Conservation (phyloP, 1,284 basidiomycete species). For the Dichomitus squalens region DNA sequence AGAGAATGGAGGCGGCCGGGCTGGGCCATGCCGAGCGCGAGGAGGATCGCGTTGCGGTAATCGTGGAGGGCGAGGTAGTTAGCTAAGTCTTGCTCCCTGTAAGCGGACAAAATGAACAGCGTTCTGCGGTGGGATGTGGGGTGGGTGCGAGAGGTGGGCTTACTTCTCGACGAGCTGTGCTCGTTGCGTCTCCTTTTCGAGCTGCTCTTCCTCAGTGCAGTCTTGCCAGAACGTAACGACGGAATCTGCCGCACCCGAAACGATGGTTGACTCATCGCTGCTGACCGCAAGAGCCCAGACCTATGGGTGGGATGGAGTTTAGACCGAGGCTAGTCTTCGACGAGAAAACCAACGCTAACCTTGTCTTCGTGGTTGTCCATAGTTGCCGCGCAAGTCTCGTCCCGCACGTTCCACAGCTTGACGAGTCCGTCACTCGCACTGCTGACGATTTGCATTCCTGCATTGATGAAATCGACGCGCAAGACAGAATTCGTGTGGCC, state of each 20-base stretch:
- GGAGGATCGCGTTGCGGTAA: constrained; percentile 88
- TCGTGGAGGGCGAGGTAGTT: constrained; percentile 90
- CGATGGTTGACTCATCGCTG: constrained; percentile 75
- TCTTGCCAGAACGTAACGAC: constrained; percentile 95
- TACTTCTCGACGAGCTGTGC: constrained; percentile 79
- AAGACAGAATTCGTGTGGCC: constrained; percentile 98
- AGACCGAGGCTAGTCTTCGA: background rate
- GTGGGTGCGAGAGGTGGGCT: constrained; percentile 36
- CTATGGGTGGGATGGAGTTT: constrained; percentile 40
- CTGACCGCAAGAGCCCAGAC: constrained; percentile 92
- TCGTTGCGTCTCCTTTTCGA: constrained; percentile 72
- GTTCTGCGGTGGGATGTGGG: constrained; percentile 4
- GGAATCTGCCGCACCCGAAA: constrained; percentile 95
- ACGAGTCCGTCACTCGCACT: constrained; percentile 93
- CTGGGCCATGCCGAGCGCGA: constrained; percentile 92
- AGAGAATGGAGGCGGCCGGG: constrained; percentile 86
- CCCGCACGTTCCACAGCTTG: constrained; percentile 92
- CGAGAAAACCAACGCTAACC: constrained; percentile 44
- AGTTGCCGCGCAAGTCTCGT: constrained; percentile 87
- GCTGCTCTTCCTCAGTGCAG: constrained; percentile 79
- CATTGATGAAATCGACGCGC: constrained; percentile 85
- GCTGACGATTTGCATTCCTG: constrained; percentile 86
- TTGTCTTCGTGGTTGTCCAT: constrained; percentile 97
- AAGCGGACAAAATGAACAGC: background rate
- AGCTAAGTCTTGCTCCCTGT: constrained; percentile 92